phyloP scores from a whole-genome alignment of 495 filamentous ascomycete genomes.

The Hypoxylon subgilvum region DNA sequence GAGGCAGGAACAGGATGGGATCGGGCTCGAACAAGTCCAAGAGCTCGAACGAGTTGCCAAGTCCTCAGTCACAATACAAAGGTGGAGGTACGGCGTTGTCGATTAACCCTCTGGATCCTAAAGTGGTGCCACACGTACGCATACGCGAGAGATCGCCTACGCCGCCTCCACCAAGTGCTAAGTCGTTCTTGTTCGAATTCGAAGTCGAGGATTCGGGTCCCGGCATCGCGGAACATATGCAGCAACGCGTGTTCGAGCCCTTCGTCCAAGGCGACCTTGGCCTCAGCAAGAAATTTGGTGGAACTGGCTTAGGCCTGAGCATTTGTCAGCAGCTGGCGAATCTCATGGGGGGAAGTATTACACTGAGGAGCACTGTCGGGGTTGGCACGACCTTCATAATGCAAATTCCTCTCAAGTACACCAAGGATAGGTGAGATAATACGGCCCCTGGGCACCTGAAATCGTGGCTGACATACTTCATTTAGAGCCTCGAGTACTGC shows the following conservation, averaged over 20 bases:
- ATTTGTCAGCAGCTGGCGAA: slow-evolving; percentile 86
- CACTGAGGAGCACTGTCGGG: slow-evolving; percentile 73
- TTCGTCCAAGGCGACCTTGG: slow-evolving; percentile 92
- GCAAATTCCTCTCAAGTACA: slow-evolving; percentile 79
- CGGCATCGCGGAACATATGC: slow-evolving; percentile 79
- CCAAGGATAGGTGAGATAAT: slow-evolving; percentile 62
- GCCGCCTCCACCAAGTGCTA: slow-evolving; percentile 64
- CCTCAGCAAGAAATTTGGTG: slow-evolving; percentile 86
- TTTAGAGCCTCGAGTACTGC: slow-evolving; percentile 52
- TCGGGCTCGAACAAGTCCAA: slow-evolving; percentile 58
- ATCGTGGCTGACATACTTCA: slow-evolving; percentile 42
- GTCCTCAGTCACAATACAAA: slow-evolving; percentile 37
- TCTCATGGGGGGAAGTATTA: slow-evolving; percentile 80
- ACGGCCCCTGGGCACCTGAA: background rate
- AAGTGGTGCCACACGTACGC: slow-evolving; percentile 53
- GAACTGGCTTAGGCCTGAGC: slow-evolving; percentile 87
- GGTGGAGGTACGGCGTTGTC: slow-evolving; percentile 54
- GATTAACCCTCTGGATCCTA: slow-evolving; percentile 65
- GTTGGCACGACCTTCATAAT: slow-evolving; percentile 83
- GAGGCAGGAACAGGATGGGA: slow-evolving; percentile 51
- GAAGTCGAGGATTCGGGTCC: slow-evolving; percentile 89
- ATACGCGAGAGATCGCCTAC: slow-evolving; percentile 64
- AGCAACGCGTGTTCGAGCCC: slow-evolving; percentile 85
- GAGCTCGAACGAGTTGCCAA: slow-evolving; percentile 47
- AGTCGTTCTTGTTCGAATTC: slow-evolving; percentile 75